phyloP scores from a whole-genome alignment of 441 rosid species.

The Populus trichocarpa region DNA sequence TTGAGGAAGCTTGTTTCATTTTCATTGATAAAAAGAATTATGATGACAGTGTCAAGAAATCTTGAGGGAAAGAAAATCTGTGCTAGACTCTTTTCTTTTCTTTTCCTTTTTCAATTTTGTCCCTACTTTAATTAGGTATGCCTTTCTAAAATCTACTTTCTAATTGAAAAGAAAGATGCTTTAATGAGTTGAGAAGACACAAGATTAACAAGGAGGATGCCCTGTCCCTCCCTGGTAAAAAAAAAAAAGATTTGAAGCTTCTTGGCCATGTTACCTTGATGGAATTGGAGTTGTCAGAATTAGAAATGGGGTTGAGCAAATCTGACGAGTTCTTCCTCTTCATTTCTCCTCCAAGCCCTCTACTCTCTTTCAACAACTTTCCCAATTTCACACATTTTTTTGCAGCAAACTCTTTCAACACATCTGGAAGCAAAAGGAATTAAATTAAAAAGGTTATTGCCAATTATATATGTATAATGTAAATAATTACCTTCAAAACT shows the following conservation, averaged over 20 bases:
- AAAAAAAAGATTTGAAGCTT: not conserved
- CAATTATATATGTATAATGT: not conserved
- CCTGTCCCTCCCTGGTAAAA: not conserved
- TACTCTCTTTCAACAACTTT: slow-evolving; percentile 54
- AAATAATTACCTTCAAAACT: slow-evolving; percentile 66
- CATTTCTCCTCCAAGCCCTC: slow-evolving; percentile 34
- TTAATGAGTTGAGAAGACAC: slow-evolving; percentile 11
- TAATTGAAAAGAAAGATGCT: not conserved
- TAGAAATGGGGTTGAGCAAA: slow-evolving; percentile 24
- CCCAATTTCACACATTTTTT: slow-evolving; percentile 79
- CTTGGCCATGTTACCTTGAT: slow-evolving; percentile 19
- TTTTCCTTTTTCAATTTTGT: too few species aligned
- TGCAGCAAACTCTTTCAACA: slow-evolving; percentile 68
- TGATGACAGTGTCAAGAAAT: not conserved
- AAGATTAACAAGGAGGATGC: not conserved
- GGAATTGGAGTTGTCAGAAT: slow-evolving; percentile 21
- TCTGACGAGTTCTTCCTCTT: slow-evolving; percentile 30
- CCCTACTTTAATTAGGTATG: not conserved
- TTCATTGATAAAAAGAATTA: too few species aligned
- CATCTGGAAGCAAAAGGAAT: slow-evolving; percentile 35
- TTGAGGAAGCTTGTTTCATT: too few species aligned
- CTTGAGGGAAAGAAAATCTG: not conserved
- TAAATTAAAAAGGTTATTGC: not conserved
- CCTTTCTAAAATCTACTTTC: not conserved
- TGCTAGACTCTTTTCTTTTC: too few species aligned